These are phyloP conservation scores for Kurtzmaniella cleridarum DNA, from an alignment of 805 yeast genomes.

Conservation along the genomic window DNA sequence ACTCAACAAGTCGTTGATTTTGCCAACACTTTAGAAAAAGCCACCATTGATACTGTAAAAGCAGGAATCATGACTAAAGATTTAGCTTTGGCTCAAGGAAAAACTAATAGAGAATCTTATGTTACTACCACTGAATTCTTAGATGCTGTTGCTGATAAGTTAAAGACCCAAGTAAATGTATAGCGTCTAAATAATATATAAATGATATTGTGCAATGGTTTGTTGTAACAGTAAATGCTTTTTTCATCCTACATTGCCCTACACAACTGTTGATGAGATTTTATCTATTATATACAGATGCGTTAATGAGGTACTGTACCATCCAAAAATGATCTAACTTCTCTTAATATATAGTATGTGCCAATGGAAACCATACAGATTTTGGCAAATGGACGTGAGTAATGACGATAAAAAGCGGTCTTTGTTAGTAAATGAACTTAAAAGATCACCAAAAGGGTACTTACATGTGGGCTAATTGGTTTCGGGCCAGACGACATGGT, in stretches of 20 bases:
- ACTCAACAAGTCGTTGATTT: conserved; percentile 69
- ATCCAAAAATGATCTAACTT: conserved; percentile 7
- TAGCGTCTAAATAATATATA: not conserved
- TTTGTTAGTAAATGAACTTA: conserved; percentile 4
- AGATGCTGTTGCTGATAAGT: conserved; percentile 66
- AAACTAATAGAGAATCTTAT: conserved; percentile 53
- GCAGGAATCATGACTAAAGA: conserved; percentile 83
- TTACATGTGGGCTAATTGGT: conserved; percentile 2
- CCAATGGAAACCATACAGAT: conserved; percentile 11
- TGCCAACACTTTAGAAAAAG: conserved; percentile 59
- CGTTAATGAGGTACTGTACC: not conserved
- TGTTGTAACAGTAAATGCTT: too few species aligned
- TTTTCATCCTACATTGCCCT: too few species aligned
- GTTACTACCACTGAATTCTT: conserved; percentile 74
- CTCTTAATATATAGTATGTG: conserved; percentile 11
- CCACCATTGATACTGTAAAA: conserved; percentile 69
- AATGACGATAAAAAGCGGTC: conserved; percentile 11
- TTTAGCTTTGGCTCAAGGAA: conserved; percentile 67
- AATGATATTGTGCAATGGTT: too few species aligned
- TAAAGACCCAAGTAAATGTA: conserved; percentile 19
- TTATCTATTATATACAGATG: not conserved
- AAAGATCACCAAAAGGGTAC: not conserved
- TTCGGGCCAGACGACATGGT: not conserved
- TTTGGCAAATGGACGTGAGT: conserved; percentile 12
- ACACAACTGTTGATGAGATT: not conserved